Percentiles rank a stretch among this genome's conserved stretches.
Evolutionary conservation across 768 basidiomycete genomes (phyloP).

Genomic region (Jaapia argillacea): DNA sequence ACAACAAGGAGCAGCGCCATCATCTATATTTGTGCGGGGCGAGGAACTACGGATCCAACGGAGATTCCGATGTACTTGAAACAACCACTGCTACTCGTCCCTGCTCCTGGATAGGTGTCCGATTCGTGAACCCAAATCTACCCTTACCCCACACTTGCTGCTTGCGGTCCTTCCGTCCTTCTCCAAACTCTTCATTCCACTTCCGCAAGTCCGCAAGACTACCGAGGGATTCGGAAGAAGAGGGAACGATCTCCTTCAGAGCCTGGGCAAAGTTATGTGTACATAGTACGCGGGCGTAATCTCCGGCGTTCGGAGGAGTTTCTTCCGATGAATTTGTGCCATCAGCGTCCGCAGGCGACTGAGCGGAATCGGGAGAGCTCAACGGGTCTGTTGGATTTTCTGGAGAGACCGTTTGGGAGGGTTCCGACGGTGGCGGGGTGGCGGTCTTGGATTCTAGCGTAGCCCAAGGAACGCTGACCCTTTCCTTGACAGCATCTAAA

Average conservation of each 20-base stretch:
- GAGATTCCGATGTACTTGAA: too few relatives aligned
- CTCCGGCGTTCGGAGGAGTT: slow-evolving; percentile 6
- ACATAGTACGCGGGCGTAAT: slow-evolving; percentile 31
- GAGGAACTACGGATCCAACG: too few relatives aligned
- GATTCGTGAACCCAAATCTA: slow-evolving; percentile 74
- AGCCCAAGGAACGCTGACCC: slow-evolving; percentile 72
- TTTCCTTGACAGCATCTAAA: slow-evolving; percentile 84
- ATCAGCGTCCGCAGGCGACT: slow-evolving; percentile 1
- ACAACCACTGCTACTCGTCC: too few relatives aligned
- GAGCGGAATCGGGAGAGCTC: not conserved
- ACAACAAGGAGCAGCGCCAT: too few relatives aligned
- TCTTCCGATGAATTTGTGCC: too few relatives aligned
- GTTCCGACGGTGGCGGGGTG: slow-evolving; percentile 6
- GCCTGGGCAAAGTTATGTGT: slow-evolving; percentile 74
- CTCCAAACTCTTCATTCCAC: slow-evolving; percentile 94
- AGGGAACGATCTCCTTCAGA: slow-evolving; percentile 83
- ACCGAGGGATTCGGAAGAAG: slow-evolving; percentile 74
- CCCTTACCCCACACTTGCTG: slow-evolving; percentile 82
- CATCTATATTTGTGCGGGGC: too few relatives aligned
- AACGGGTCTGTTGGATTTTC: not conserved
- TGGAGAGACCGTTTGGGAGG: not conserved
- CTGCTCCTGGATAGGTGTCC: too few relatives aligned
- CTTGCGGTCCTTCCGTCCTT: slow-evolving; percentile 60
- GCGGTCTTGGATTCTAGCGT: slow-evolving; percentile 5
- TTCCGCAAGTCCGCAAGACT: slow-evolving; percentile 67